phyloP scores from a whole-genome alignment of 2,329 filamentous ascomycete species.

The Xylariaceae sp. region DNA sequence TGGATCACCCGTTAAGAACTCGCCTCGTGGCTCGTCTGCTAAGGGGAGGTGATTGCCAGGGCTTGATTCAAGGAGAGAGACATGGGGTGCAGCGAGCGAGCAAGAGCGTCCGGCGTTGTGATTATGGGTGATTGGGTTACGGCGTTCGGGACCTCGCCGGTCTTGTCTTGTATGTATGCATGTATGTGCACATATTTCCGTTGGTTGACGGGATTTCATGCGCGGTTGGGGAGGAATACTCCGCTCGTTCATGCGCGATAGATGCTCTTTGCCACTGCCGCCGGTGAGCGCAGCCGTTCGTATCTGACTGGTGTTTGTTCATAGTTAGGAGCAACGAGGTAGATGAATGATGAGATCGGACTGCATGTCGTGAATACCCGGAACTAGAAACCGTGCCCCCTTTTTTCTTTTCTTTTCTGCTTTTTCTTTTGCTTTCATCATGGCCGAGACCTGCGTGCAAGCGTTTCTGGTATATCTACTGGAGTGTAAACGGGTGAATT shows the following conservation, averaged over 20 bases:
- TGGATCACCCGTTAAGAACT: conserved; percentile 13
- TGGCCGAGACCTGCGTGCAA: no score
- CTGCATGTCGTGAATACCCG: background rate
- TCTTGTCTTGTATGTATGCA: no score
- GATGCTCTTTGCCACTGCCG: background rate
- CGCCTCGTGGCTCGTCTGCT: conserved; percentile 6
- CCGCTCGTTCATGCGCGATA: background rate
- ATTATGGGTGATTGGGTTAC: background rate
- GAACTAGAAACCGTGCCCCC: no score
- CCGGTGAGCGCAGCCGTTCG: background rate
- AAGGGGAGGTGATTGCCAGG: background rate
- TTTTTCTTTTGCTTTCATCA: no score
- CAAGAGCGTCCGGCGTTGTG: conserved; percentile 15
- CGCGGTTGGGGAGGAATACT: background rate
- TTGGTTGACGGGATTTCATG: background rate
- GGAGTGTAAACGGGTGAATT: no score
- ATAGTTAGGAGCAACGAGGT: background rate
- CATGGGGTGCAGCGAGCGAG: background rate
- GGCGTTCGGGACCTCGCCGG: no score
- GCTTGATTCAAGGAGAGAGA: background rate
- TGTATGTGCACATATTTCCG: no score
- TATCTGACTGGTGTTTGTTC: background rate
- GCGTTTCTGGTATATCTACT: no score
- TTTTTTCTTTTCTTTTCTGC: no score
- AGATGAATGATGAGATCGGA: background rate